Base-by-base conservation (phyloP, 2,329 filamentous ascomycete genomes). In the Epichloe scottii region DNA sequence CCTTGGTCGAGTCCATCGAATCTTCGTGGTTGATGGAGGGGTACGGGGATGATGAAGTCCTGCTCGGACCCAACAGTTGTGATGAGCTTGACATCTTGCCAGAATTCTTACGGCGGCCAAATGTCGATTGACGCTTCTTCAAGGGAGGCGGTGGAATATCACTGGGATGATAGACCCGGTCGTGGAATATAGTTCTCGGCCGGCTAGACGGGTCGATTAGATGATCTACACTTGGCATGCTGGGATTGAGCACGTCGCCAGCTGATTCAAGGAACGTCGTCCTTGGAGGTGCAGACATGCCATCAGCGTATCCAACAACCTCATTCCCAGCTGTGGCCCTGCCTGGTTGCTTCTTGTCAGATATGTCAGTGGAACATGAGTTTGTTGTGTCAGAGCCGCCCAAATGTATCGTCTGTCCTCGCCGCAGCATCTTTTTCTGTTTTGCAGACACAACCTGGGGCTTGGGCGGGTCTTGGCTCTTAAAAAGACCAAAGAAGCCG, bases 251-350 rank as follows among this genome's bases (percentile, higher is more conserved):
- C 3, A 98, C 71, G 65, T 98, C 91, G 11, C 89, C 88, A 0
- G 93, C 93, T 4, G 91, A 90, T 69, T 98, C 93, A 54, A 98
- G 95, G 55, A 98, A 86, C 0, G 88, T 94, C 0, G 93, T 97
- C 59, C 81, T 85, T 0, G 93, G 93, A 4, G 93, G 93, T 7
- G 88, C 84, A 49, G 79, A 73, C 50, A 85, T 66, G 11, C 65
- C 69, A 40, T 73, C 67, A 3, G 62, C 56, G 10, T 71, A 71
- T 15, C 71, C 68, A 3, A 67, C 66, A 15, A 73, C 59, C 54
- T 79, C 76, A 7, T 74, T 68, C 3, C 78, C 78, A 1, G 71
- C 63, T 0, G 77, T 78, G 4, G 75, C 74, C 53, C 63, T 69
- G n/a, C 59, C 60, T 6, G 30, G 2, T 30, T 57, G 53, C 23